Evolutionary conservation across 768 basidiomycete genomes (phyloP), one percentile per base, ranked within the genome.

Genomic region (Megacollybia marginata): DNA sequence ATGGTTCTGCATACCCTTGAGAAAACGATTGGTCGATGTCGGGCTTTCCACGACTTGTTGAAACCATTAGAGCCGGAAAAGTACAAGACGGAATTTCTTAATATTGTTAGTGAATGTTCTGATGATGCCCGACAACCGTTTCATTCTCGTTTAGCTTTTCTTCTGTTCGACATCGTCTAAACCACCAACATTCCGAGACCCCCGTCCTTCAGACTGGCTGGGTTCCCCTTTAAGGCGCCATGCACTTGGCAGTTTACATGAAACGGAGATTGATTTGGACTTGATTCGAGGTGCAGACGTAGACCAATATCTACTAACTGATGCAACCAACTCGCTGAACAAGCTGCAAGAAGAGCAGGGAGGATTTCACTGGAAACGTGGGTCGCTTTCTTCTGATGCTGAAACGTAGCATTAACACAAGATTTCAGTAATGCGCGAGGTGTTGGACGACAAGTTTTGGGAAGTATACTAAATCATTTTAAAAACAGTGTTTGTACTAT

Each of bases 11-110:
- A 74, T 19, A 98, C 94, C 0, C 65, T 98, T 2, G 67, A 80
- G 51, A 67, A 72, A 42, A 75, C 72, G n/a, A 94, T 96, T 63
- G 72, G 73, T 8, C 76, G 79, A 56, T 98, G 95, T 60, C 79
- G 92, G 18, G 84, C 76, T 2, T 93, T 94, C 70, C 84, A 88
- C 53, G 95, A 97, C 63, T 65, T 70, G 6, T 63, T 80, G 15
- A 69, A 65, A 12, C 51, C 61, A 3, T 58, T 80, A 7, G 57
- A 69, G 0, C 70, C 76, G 16, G 75, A 82, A 44, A 65, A 77
- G 54, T 65, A 74, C 42, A 61, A 67, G 34, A 62, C 69, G 1
- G 76, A 80, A 23, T 80, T 87, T 60, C 67, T 83, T 48, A 94
- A 94, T 62, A 76, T 92, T 71, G 91, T 92, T 52, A 46, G 75